Evolutionary conservation across 306 rosid species (phyloP), one percentile per base, ranked within the genome.

Genomic region (Lagenaria siceraria): DNA sequence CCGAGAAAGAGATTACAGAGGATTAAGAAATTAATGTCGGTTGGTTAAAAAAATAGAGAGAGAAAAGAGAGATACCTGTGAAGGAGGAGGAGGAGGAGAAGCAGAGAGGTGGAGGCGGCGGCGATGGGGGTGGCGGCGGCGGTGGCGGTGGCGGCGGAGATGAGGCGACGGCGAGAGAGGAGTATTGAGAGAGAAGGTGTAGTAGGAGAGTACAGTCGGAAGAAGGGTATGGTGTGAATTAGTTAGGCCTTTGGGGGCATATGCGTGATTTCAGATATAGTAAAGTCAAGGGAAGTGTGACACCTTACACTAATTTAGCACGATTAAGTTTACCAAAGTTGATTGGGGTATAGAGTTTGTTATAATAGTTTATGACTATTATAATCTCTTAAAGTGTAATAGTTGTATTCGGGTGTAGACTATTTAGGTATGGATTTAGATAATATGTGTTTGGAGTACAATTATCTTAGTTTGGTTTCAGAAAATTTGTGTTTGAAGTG

Each of bases 161-260:
- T 63, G 38, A 33, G 35, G 13, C 40, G 59, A 22, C 59, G 63
- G 24, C 49, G 49, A 69, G 14, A 27, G 31, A 54, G 48, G 42
- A 49, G 78, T 53, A 21, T 4, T 4, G 78, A 35, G 33, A 54
- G 65, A 52, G n/a, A 33, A 14, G 49, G 64, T 49, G 78, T n/a
- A 54, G 78, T 36, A 31, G 43, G 62, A 55, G 64, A 74, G 78
- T 53, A 35, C 63, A 74, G 78, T 74, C 33, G 76, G 25, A 56
- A 74, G 63, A 38, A 52, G 78, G 77, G 64, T 74, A 52, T 33
- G 49, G 65, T 52, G 63, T 74, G 51, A 51, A 54, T 51, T 52
- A 36, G 78, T 53, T 35, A 74, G 75, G 63, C 21, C 21, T 53
- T 54, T 14, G 51, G 24, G 78, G 78, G 78, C 31, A 74, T 51